Conservation (phyloP, 106 monocot genomes). For the Hemerocallis citrina region DNA sequence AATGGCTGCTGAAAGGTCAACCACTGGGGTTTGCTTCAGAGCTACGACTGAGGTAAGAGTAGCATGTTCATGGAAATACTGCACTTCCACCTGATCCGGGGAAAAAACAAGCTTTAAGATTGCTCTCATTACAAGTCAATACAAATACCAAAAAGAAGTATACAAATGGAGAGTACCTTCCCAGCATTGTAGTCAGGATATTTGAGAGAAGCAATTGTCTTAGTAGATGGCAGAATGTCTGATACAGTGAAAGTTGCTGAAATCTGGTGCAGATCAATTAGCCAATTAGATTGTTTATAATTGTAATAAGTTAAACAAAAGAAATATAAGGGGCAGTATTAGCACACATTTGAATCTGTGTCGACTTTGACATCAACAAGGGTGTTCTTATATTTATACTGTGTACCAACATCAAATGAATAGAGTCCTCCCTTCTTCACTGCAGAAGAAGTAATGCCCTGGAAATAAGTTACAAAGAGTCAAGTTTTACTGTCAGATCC, state of each 20-base stretch:
- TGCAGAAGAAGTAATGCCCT: constrained; percentile 83
- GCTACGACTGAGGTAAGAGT: constrained; percentile 49
- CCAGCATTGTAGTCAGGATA: constrained; percentile 76
- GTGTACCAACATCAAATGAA: constrained; percentile 57
- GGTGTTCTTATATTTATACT: constrained; percentile 84
- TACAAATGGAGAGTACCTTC: constrained; percentile 48
- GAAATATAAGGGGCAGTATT: not conserved
- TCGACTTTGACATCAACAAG: constrained; percentile 78
- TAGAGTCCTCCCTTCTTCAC: constrained; percentile 95
- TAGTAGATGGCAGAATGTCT: constrained; percentile 70
- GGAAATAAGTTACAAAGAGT: constrained; percentile 16
- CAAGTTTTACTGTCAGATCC: not conserved
- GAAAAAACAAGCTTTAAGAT: not conserved
- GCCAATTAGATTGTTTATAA: too few species aligned
- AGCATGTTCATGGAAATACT: constrained; percentile 96
- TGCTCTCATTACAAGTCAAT: too few species aligned
- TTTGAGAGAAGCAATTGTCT: constrained; percentile 64
- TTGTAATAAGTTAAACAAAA: too few species aligned
- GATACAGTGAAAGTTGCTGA: constrained; percentile 51
- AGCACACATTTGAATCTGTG: constrained; percentile 73
- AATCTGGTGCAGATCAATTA: constrained; percentile 34
- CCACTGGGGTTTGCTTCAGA: constrained; percentile 55
- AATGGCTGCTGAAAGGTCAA: constrained; percentile 69
- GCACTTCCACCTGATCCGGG: constrained; percentile 69
- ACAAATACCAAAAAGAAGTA: not conserved